Conservation (phyloP, 108 stramenopile genomes). For the Cyclotella baltica region DNA sequence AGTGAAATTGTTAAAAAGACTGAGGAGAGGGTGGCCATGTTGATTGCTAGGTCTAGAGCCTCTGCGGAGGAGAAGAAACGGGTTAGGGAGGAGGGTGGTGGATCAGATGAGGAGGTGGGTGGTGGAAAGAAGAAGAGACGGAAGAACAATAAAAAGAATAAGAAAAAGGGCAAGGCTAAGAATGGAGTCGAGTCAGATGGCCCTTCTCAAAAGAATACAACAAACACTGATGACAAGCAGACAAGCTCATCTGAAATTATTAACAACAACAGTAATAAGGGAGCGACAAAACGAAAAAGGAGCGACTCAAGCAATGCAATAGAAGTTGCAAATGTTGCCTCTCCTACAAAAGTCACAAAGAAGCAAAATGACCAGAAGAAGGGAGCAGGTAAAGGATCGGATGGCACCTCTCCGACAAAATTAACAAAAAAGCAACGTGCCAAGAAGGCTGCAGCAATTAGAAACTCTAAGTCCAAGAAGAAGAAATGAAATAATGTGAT, state of each 20-base stretch:
- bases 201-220: not conserved
- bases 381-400: not conserved
- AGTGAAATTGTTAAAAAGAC: slow-evolving; percentile 74
- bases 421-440: slow-evolving; percentile 46
- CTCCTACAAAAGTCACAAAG: not conserved
- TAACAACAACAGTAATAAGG: slow-evolving; percentile 3
- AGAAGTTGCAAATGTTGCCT: not conserved
- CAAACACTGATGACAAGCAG: not conserved
- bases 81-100: slow-evolving; percentile 3
- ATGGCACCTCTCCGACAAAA: slow-evolving; percentile 18
- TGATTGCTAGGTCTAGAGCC: slow-evolving; percentile 59
- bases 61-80: slow-evolving; percentile 32
- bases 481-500: slow-evolving; percentile 7
- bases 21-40: slow-evolving; percentile 64
- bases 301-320: no score
- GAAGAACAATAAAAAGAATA: slow-evolving; percentile 10
- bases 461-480: slow-evolving; percentile 12
- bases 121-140: slow-evolving; percentile 14
- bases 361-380: not conserved
- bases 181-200: not conserved
- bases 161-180: slow-evolving; percentile 1
- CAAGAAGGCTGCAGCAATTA: slow-evolving; percentile 43
- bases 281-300: not conserved
- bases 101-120: not conserved
- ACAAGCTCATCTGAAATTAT: not conserved